These are phyloP conservation scores for Panaeolus papilionaceus DNA, from an alignment of 768 basidiomycete species.

Conservation along the genomic window DNA sequence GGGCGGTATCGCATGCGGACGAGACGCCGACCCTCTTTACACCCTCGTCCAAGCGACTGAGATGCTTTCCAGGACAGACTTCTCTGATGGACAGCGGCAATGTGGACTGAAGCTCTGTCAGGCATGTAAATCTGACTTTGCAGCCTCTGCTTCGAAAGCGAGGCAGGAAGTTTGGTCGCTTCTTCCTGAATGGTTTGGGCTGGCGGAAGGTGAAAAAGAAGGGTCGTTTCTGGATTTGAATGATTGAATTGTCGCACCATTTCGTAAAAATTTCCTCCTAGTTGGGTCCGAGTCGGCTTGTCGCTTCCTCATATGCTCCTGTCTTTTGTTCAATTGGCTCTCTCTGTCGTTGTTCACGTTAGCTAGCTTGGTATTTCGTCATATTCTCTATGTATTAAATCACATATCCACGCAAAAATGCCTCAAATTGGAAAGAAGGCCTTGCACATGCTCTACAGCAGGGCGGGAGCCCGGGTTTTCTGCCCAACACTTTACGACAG, in stretches of 20 bases:
- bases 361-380: background rate
- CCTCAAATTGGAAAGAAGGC: background rate
- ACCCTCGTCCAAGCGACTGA: conserved; percentile 72
- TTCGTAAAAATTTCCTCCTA: background rate
- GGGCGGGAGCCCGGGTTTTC: conserved; percentile 20
- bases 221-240: conserved; percentile 5
- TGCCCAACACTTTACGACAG: conserved; percentile 24
- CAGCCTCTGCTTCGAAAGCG: conserved; percentile 50
- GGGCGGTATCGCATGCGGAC: conserved; percentile 72
- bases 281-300: background rate
- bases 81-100: conserved; percentile 67
- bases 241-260: background rate
- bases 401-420: background rate
- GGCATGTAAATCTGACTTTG: conserved; percentile 51
- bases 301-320: background rate
- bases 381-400: background rate
- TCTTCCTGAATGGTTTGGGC: conserved; percentile 70
- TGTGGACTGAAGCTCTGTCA: conserved; percentile 43
- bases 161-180: conserved; percentile 66
- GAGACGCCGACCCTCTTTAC: conserved; percentile 77
- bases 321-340: background rate
- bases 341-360: background rate
- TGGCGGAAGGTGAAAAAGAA: conserved; percentile 35
- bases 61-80: conserved; percentile 76
- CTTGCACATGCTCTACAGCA: conserved; percentile 15